Percentiles rank a stretch among this genome's conserved stretches.
Conservation (phyloP, 306 rosid species). For the Dalbergia oliveri region DNA sequence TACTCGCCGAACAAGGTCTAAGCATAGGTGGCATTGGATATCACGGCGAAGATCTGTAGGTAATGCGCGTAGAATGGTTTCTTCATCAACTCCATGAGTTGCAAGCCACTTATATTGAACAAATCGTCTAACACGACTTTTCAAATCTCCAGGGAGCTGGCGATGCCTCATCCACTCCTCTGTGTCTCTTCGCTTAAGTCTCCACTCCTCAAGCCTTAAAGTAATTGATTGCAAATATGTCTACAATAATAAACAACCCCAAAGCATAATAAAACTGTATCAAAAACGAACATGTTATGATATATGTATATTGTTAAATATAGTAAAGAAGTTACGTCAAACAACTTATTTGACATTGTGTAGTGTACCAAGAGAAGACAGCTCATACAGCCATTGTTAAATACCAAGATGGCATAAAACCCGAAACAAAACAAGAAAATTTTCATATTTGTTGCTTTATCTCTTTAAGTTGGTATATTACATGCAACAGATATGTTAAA, state of each 20-base stretch:
- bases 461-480: background rate
- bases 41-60: conserved; percentile 98
- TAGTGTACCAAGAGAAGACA: conserved; percentile 6
- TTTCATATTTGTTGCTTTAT: background rate
- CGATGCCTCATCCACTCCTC: conserved; percentile 99
- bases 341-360: background rate
- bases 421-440: background rate
- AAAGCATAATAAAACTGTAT: conserved; percentile 32
- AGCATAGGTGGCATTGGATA: conserved; percentile 92
- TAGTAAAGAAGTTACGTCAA: conserved; percentile 1
- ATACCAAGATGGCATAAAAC: background rate
- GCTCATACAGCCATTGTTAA: conserved; percentile 1
- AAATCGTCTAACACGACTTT: conserved; percentile 75
- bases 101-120: conserved; percentile 97
- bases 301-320: conserved; percentile 16
- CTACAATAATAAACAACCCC: conserved; percentile 55
- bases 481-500: background rate
- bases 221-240: conserved; percentile 96
- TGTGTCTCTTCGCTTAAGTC: conserved; percentile 93
- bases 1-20: conserved; percentile 96
- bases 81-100: conserved; percentile 96
- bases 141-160: conserved; percentile 96
- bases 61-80: conserved; percentile 78
- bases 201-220: conserved; percentile 97
- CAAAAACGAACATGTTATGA: background rate